These are phyloP conservation scores for Mycosarcoma maydis DNA, from an alignment of 1,284 basidiomycete species.

Conservation along the genomic window DNA sequence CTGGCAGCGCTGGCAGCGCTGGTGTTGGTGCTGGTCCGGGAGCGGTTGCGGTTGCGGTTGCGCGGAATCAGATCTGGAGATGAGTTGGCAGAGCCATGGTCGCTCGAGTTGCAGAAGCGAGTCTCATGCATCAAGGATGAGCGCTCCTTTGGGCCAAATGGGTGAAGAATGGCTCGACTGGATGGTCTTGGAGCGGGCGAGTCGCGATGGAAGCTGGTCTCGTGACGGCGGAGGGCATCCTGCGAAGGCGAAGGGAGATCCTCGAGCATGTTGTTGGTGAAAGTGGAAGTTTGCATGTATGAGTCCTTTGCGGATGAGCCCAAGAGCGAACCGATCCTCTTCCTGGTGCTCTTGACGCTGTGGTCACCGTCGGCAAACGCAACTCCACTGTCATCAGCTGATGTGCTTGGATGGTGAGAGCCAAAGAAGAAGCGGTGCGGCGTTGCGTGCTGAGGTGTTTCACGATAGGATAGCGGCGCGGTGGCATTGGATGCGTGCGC, in stretches of 20 bases:
- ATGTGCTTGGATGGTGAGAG: constrained; percentile 13
- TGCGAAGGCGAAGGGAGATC: constrained; percentile 35
- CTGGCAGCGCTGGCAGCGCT: constrained; percentile 27
- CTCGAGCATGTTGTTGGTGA: constrained; percentile 16
- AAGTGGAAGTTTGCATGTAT: constrained; percentile 2
- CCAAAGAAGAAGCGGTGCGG: constrained; percentile 39
- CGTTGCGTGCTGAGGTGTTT: constrained; percentile 26
- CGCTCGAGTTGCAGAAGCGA: constrained; percentile 33
- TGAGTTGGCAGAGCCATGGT: constrained; percentile 30
- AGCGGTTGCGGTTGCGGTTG: constrained; percentile 25
- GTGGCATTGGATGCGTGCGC: constrained; percentile 10
- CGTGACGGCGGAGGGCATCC: constrained; percentile 30
- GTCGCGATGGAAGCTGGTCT: constrained; percentile 38
- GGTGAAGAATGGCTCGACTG: constrained; percentile 8
- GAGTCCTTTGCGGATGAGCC: constrained; percentile 15
- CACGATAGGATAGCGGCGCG: constrained; percentile 3
- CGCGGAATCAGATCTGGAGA: constrained; percentile 39
- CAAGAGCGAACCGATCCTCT: constrained; percentile 18
- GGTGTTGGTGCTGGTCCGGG: constrained; percentile 32
- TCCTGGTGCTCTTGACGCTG: constrained; percentile 30
- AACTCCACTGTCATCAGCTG: constrained; percentile 50
- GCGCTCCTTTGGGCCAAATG: constrained; percentile 50
- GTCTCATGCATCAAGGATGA: constrained; percentile 55
- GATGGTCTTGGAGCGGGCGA: constrained; percentile 31
- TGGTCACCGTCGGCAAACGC: constrained; percentile 37